Conservation (phyloP, 306 rosid species). For the Crotalaria pallida region DNA sequence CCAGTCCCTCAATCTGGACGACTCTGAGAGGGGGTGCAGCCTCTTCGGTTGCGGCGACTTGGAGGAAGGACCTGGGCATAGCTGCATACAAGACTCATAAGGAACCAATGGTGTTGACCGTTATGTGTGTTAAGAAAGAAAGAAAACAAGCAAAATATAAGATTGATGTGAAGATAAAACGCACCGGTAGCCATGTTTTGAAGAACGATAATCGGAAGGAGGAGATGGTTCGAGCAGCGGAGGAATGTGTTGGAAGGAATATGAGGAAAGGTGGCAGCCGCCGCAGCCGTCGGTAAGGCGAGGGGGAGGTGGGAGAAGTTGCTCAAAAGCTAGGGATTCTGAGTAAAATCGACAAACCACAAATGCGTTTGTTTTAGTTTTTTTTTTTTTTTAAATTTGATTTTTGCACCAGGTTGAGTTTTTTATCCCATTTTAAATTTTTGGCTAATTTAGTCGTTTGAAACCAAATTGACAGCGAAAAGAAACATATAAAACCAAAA, state of each 20-base stretch:
- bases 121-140: not conserved
- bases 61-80: conserved; percentile 69
- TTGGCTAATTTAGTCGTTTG: too few species aligned
- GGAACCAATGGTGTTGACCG: not conserved
- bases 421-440: too few species aligned
- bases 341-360: not conserved
- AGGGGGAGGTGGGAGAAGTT: too few species aligned
- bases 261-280: too few species aligned
- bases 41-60: conserved; percentile 90
- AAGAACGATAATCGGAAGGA: too few species aligned
- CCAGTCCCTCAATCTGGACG: conserved; percentile 96
- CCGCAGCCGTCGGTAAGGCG: too few species aligned
- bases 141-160: not conserved
- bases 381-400: too few species aligned
- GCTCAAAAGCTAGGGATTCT: not conserved
- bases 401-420: too few species aligned
- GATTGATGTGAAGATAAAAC: not conserved
- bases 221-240: not conserved
- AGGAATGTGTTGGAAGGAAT: too few species aligned
- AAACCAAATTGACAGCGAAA: too few species aligned
- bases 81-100: conserved; percentile 33
- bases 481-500: too few species aligned
- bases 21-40: conserved; percentile 80
- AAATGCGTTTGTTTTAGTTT: too few species aligned
- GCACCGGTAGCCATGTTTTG: not conserved